Evolutionary conservation across 768 basidiomycete species (phyloP).

Genomic region (Sarcomyxa edulis): DNA sequence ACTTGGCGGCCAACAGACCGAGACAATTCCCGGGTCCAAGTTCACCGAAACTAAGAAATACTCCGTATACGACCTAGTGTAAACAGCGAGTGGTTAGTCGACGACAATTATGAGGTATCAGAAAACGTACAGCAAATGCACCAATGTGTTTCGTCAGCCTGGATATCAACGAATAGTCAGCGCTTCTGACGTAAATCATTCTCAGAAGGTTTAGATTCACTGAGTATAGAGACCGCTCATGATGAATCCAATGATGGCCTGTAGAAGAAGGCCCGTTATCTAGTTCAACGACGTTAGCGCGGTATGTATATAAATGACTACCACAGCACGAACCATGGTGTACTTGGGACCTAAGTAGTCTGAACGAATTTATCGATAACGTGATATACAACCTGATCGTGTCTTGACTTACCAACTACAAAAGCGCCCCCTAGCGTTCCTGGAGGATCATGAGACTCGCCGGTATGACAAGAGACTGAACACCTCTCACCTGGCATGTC

Average conservation of each 20-base stretch:
- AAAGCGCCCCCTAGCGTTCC: constrained; percentile 72
- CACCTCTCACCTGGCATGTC: constrained; percentile 37
- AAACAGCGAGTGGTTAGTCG: constrained; percentile 3
- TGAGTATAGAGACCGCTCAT: constrained; percentile 78
- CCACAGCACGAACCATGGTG: constrained; percentile 49
- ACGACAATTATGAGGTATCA: neutral
- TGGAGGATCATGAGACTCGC: constrained; percentile 14
- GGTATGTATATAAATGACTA: neutral
- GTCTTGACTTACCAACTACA: no score
- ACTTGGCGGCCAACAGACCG: constrained; percentile 82
- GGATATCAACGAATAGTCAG: neutral
- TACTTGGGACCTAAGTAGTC: constrained; percentile 71
- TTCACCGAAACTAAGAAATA: constrained; percentile 89
- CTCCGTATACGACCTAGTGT: constrained; percentile 73
- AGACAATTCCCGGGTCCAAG: constrained; percentile 84
- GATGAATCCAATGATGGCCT: constrained; percentile 79
- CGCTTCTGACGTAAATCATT: neutral
- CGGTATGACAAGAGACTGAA: neutral
- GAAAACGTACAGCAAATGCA: constrained; percentile 63
- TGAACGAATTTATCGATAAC: no score
- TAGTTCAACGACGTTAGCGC: constrained; percentile 15
- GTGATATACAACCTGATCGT: no score
- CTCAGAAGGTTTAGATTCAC: constrained; percentile 20
- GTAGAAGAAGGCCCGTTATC: constrained; percentile 63
- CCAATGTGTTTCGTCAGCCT: constrained; percentile 61